Percentiles rank a stretch among this genome's conserved stretches.
phyloP scores from a whole-genome alignment of 768 basidiomycete species.

The Leccinum pellstonianum region DNA sequence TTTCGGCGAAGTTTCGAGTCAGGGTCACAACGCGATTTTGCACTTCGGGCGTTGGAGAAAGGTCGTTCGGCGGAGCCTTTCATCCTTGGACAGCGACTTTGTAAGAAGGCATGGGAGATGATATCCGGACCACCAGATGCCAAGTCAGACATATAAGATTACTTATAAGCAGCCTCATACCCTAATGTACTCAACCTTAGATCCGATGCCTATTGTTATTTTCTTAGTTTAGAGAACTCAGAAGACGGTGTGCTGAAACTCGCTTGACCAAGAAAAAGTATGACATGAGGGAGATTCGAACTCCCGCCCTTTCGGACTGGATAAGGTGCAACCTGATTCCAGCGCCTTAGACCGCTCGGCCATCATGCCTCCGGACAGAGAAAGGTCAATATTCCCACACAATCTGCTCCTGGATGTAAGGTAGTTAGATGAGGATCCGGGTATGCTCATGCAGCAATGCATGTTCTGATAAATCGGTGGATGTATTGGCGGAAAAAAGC shows the following conservation, averaged over 20 bases:
- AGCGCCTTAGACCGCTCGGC: slow-evolving; percentile 63
- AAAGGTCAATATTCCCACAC: not conserved
- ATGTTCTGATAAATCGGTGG: not conserved
- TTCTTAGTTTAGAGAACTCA: not conserved
- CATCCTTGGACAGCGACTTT: slow-evolving; percentile 39
- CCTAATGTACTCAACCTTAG: slow-evolving; percentile 15
- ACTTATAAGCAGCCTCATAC: slow-evolving; percentile 26
- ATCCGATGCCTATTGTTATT: not conserved
- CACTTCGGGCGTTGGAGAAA: slow-evolving; percentile 59
- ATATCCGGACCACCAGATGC: slow-evolving; percentile 32
- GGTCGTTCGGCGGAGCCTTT: slow-evolving; percentile 61
- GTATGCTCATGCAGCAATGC: not conserved
- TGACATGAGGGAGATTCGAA: slow-evolving; percentile 37
- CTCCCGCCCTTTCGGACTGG: slow-evolving; percentile 37
- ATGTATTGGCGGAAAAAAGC: not conserved
- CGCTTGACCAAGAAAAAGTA: slow-evolving; percentile 8
- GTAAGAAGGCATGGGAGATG: slow-evolving; percentile 40
- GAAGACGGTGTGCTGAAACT: not conserved
- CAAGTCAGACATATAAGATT: slow-evolving; percentile 25
- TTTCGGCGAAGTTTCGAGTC: slow-evolving; percentile 52
- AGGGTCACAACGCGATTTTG: slow-evolving; percentile 60
- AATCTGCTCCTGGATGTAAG: not conserved
- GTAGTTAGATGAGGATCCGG: too few relatives aligned
- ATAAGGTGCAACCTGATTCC: slow-evolving; percentile 41
- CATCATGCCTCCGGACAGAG: slow-evolving; percentile 34